Evolutionary conservation across 2,329 filamentous ascomycete species (phyloP), one percentile per base, ranked within the genome.

Genomic region (Ophioceras dolichostomum): DNA sequence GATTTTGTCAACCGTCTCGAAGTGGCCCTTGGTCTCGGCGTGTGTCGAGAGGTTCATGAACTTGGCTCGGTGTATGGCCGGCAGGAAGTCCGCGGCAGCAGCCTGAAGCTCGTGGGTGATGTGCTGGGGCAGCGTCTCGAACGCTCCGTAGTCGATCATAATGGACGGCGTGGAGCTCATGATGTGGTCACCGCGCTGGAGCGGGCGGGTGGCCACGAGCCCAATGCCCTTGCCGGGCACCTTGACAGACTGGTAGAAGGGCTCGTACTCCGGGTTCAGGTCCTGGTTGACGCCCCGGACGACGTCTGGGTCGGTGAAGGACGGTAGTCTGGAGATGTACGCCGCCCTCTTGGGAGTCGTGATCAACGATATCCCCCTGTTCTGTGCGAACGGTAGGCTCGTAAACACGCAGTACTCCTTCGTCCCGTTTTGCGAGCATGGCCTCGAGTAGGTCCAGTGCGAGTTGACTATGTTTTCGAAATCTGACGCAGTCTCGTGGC

Each of bases 211-310:
- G 10, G 60, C 60, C 6, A 61, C 49, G 5, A 62, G 43, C 20
- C 60, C 60, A 41, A 54, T 51, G 28, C 54, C 60, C 41, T 62
- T 64, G 21, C 59, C 58, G 7, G 55, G 55, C 22, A 64, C 51
- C 9, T 50, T 49, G 18, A 52, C 50, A n/a, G 61, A 49, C 32
- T 50, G 44, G 47, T 56, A 61, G 16, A 27, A 12, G 45, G 47
- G 9, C 21, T 36, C 24, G 39, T 46, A 32, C 14, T 46, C 40
- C 13, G 38, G 41, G 38, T 50, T 44, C 32, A 54, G 41, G 32
- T 54, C 51, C 21, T 43, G 38, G 40, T 58, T 59, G 21, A 45
- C 38, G 6, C 27, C 10, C 21, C 43, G 42, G 5, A 41, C 39
- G 26, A 50, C 40, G 1, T 45, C 44, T 2, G 51, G 47, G 9